Evolutionary conservation across 768 basidiomycete species (phyloP).

Genomic region (Amanita brunnescens): DNA sequence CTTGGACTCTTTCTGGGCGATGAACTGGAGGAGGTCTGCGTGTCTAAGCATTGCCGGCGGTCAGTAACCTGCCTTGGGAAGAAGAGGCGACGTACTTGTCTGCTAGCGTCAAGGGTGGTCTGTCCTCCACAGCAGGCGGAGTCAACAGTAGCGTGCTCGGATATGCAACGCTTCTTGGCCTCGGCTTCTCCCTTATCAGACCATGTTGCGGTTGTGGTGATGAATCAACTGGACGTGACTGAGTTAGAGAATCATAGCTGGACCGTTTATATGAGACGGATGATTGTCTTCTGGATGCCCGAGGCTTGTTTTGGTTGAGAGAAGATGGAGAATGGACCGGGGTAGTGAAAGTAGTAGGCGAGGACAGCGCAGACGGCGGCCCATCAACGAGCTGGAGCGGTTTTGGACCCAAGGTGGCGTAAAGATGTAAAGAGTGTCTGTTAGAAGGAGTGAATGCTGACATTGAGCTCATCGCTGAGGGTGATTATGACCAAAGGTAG

Average conservation of each 20-base stretch:
- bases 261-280: slow-evolving; percentile 44
- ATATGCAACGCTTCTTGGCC: not conserved
- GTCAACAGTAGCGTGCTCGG: not conserved
- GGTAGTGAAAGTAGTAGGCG: not conserved
- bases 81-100: slow-evolving; percentile 49
- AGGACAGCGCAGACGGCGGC: slow-evolving; percentile 15
- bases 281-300: slow-evolving; percentile 34
- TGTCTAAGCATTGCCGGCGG: slow-evolving; percentile 37
- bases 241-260: slow-evolving; percentile 7
- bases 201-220: no score
- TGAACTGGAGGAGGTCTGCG: slow-evolving; percentile 71
- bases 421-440: slow-evolving; percentile 23
- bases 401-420: slow-evolving; percentile 20
- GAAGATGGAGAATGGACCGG: slow-evolving; percentile 6
- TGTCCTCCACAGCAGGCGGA: no score
- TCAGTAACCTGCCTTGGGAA: not conserved
- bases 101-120: slow-evolving; percentile 51
- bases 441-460: slow-evolving; percentile 11
- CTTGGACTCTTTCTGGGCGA: slow-evolving; percentile 80
- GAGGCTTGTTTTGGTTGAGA: slow-evolving; percentile 7
- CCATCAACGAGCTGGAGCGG: slow-evolving; percentile 40
- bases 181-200: not conserved
- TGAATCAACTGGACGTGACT: not conserved
- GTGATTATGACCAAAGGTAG: no score
- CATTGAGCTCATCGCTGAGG: slow-evolving; percentile 7